Conservation (phyloP, 2,329 filamentous ascomycete species). For the Didymella arachidicola region DNA sequence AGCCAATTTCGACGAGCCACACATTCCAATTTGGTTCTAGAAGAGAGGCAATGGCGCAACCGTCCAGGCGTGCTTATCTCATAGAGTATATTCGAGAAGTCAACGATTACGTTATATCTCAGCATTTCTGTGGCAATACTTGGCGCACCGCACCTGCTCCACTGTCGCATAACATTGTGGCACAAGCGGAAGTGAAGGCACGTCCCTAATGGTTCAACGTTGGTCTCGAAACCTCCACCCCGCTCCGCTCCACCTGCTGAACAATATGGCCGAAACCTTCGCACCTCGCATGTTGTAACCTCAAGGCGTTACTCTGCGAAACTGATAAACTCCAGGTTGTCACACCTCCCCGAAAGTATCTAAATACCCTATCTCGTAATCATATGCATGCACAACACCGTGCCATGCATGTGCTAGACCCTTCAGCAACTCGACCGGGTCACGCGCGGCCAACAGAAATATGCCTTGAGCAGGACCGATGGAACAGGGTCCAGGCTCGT, state of each 20-base stretch:
- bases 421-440: background rate
- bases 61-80: background rate
- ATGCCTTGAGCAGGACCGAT: background rate
- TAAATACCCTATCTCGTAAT: background rate
- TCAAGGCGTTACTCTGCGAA: background rate
- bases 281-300: background rate
- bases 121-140: background rate
- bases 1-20: background rate
- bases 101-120: background rate
- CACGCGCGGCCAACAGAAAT: background rate
- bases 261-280: background rate
- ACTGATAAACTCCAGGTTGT: background rate
- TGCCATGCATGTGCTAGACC: background rate
- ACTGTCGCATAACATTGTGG: background rate
- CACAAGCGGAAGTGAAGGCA: background rate
- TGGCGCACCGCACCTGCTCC: background rate
- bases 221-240: background rate
- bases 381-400: background rate
- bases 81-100: background rate
- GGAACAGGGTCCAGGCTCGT: background rate
- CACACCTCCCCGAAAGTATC: background rate
- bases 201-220: background rate
- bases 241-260: conserved; percentile 1
- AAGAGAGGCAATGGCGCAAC: background rate
- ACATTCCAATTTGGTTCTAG: background rate